phyloP scores from a whole-genome alignment of 495 filamentous ascomycete genomes.

The Neurospora sp. region DNA sequence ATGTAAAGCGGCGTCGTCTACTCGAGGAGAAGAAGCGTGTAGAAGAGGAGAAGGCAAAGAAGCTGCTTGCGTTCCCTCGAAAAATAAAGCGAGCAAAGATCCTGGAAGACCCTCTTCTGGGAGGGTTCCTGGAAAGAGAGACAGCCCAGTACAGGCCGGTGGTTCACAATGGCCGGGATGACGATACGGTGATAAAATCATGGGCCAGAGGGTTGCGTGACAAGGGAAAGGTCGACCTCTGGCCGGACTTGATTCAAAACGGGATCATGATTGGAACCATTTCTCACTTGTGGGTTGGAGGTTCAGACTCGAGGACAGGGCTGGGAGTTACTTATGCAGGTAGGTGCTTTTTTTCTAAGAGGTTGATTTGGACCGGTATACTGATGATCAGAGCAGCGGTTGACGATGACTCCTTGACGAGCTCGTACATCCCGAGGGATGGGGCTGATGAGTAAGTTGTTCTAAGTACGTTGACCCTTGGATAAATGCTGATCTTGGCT shows the following conservation, averaged over 20 bases:
- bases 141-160: neutral
- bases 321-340: conserved; percentile 21
- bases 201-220: conserved; percentile 13
- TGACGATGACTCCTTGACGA: neutral
- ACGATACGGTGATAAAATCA: neutral
- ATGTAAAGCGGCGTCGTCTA: conserved; percentile 30
- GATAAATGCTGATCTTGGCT: neutral
- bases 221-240: conserved; percentile 9
- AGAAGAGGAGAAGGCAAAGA: conserved; percentile 14
- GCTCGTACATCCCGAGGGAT: conserved; percentile 18
- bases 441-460: conserved; percentile 14
- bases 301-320: conserved; percentile 10
- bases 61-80: neutral
- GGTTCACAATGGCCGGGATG: neutral
- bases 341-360: conserved; percentile 9
- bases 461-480: neutral
- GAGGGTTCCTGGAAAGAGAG: conserved; percentile 11
- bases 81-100: neutral
- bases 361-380: neutral
- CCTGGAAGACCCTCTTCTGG: conserved; percentile 1
- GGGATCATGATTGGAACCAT: neutral
- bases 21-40: conserved; percentile 7
- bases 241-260: neutral
- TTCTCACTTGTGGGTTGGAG: conserved; percentile 17
- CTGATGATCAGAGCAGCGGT: neutral